Evolutionary conservation across 1,139 yeast species (phyloP).

Genomic region (Hanseniaspora sp.): DNA sequence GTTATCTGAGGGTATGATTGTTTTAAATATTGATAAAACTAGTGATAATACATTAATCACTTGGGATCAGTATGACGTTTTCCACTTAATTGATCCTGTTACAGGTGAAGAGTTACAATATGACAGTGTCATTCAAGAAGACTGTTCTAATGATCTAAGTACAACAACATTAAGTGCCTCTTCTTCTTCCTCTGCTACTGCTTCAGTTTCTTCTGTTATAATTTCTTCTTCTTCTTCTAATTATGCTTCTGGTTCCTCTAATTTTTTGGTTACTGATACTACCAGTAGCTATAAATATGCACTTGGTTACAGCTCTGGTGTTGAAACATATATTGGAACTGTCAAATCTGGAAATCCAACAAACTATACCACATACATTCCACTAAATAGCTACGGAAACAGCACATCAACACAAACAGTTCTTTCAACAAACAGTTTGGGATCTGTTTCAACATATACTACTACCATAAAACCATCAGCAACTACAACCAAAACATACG

Average conservation of each 20-base stretch:
- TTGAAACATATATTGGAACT: slow-evolving; percentile 15
- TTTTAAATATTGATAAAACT: slow-evolving; percentile 20
- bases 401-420: background rate
- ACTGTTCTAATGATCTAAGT: slow-evolving; percentile 17
- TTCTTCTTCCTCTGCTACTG: slow-evolving; percentile 9
- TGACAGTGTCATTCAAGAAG: slow-evolving; percentile 12
- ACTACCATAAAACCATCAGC: slow-evolving; percentile 18
- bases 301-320: background rate
- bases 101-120: slow-evolving; percentile 20
- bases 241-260: too few relatives aligned
- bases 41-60: slow-evolving; percentile 20
- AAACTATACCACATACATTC: slow-evolving; percentile 18
- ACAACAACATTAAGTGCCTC: slow-evolving; percentile 18
- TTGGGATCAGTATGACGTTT: slow-evolving; percentile 23
- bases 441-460: slow-evolving; percentile 16
- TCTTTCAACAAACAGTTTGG: background rate
- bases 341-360: slow-evolving; percentile 11
- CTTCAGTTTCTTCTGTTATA: too few relatives aligned
- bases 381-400: slow-evolving; percentile 9
- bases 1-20: slow-evolving; percentile 22
- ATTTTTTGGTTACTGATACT: background rate
- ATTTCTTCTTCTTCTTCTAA: background rate
- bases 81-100: slow-evolving; percentile 19
- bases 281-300: background rate
- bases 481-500: slow-evolving; percentile 16